Conservation (phyloP, 2,329 filamentous ascomycete genomes). For the Xylaria hypoxylon region DNA sequence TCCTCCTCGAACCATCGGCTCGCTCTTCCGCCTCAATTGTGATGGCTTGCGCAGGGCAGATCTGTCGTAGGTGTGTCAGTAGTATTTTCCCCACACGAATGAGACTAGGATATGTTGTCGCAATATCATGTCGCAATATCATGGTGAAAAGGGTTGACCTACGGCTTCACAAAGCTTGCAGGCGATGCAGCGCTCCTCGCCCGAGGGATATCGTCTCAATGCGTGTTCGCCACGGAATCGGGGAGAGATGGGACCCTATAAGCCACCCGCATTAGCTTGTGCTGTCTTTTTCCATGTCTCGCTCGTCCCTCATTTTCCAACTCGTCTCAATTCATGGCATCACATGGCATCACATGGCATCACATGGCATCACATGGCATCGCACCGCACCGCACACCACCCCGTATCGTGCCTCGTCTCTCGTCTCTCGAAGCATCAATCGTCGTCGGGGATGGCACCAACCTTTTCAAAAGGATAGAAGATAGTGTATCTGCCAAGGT, state of each 20-base stretch:
- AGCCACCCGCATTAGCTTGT: constrained; percentile 40
- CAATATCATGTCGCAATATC: neutral
- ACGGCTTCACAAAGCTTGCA: constrained; percentile 99
- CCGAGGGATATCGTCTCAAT: constrained; percentile 93
- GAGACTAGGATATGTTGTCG: neutral
- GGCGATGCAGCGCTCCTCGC: constrained; percentile 98
- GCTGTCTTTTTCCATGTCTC: constrained; percentile 31
- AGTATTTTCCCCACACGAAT: constrained; percentile 3
- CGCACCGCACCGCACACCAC: too few relatives aligned
- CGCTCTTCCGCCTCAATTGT: constrained; percentile 99
- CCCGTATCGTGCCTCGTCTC: too few relatives aligned
- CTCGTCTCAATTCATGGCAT: neutral
- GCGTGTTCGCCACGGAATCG: constrained; percentile 99
- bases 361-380: too few relatives aligned
- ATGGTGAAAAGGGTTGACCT: constrained; percentile 41
- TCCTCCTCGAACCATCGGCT: constrained; percentile 92
- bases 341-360: too few relatives aligned
- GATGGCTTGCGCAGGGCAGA: constrained; percentile 97
- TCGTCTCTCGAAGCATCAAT: constrained; percentile 5
- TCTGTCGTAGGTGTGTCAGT: constrained; percentile 59
- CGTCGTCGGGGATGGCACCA: constrained; percentile 41
- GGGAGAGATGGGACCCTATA: constrained; percentile 91
- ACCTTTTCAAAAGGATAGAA: constrained; percentile 98
- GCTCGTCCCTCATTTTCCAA: neutral
- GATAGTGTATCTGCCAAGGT: constrained; percentile 83